A percentile compares a stretch with the other conserved stretches of the same genome.
Conservation (phyloP, 2,329 filamentous ascomycete genomes). For the Cladorrhinum sp. region DNA sequence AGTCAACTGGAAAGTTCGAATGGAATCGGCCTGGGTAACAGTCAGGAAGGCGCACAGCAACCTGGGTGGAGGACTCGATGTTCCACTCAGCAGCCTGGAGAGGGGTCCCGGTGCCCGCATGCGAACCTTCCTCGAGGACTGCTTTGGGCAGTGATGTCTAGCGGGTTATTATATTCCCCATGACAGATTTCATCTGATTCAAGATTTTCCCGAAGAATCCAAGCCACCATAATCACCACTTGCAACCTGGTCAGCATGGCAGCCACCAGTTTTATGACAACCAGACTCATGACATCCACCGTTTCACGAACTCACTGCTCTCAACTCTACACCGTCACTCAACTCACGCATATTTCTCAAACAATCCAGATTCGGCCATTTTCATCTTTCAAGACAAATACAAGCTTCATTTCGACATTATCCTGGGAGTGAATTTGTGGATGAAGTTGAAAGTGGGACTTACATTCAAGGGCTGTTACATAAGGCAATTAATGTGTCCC, state of each 20-base stretch:
- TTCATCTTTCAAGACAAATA: too few species aligned
- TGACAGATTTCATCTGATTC: too few species aligned
- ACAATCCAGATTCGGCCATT: background rate
- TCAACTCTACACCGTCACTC: background rate
- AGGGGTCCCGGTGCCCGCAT: background rate
- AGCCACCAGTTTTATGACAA: background rate
- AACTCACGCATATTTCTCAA: background rate
- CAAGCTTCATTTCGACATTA: background rate
- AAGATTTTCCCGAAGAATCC: too few species aligned
- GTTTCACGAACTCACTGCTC: background rate
- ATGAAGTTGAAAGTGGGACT: slow-evolving; percentile 1
- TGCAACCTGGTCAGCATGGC: background rate
- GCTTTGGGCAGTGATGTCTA: background rate
- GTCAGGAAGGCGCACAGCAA: background rate
- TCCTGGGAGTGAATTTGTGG: background rate
- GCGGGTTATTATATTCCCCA: background rate
- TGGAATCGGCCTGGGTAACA: background rate
- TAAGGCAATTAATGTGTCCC: too few species aligned
- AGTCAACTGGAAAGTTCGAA: background rate
- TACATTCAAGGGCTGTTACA: background rate
- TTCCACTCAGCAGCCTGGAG: background rate
- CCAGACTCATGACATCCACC: background rate
- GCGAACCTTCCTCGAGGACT: background rate
- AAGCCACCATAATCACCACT: background rate
- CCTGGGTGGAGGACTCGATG: background rate